Evolutionary conservation across 805 yeast genomes (phyloP), one percentile per base, ranked within the genome.

Genomic region (Tetrapisispora namnaoensis): DNA sequence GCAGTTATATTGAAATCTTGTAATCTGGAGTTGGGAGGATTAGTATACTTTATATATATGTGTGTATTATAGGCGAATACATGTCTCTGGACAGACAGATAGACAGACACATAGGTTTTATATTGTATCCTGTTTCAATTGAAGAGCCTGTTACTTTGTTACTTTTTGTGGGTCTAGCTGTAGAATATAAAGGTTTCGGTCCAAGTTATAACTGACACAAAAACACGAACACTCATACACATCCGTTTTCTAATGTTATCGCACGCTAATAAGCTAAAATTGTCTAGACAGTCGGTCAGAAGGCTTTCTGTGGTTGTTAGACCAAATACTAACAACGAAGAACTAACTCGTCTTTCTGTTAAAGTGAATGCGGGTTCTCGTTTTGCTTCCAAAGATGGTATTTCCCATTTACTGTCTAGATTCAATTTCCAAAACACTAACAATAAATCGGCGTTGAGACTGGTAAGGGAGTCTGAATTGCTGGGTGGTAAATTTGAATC

Each of bases 381-480:
- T 68, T 76, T 73, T 59, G 73, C 79, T 48, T 58, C 76, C 45
- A 70, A 77, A 54, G 82, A 90, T 49, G 99, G 98, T 71, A 71
- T 84, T 57, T 76, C 97, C 42, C 97, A 91, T 70, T 71, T 89
- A 55, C 76, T 90, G 62, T 79, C 91, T 62, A 79, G 88, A 69
- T 89, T 80, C 69, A 83, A 83, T 61, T 93, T 84, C 75, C 79
- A 84, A 66, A 83, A 85, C 76, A 88, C 96, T 49, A 75, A 75
- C 53, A 68, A 79, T 59, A 87, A 88, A 69, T 84, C 96, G 18
- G 96, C 93, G 22, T 77, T 93, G 66, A 86, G 98, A 74, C 76
- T 90, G 63, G 85, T 89, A 64, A 86, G 99, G 72, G 99, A 93
- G 73, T 73, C 90, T 46, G 99, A 91, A 74, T 79, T 93, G 56